phyloP scores from a whole-genome alignment of 495 filamentous ascomycete genomes.

The Trichoderma asperelloides region DNA sequence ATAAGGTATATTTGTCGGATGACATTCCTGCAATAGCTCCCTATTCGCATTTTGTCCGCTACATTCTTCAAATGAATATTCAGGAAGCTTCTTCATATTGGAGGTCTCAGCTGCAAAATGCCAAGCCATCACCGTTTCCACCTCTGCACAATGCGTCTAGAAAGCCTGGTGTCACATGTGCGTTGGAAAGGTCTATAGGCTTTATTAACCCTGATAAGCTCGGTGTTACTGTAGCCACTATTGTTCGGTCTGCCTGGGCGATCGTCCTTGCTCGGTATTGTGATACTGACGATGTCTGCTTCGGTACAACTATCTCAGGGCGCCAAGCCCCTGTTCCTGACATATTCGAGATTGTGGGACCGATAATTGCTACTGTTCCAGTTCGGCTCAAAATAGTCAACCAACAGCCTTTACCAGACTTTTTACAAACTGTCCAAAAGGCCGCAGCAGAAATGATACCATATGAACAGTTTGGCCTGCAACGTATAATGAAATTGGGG shows the following conservation, averaged over 20 bases:
- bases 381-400: slow-evolving; percentile 25
- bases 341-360: slow-evolving; percentile 38
- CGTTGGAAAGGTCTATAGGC: not conserved
- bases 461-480: slow-evolving; percentile 14
- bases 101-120: not conserved
- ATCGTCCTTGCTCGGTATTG: slow-evolving; percentile 23
- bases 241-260: slow-evolving; percentile 27
- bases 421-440: slow-evolving; percentile 23
- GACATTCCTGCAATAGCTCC: not conserved
- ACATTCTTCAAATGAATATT: not conserved
- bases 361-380: slow-evolving; percentile 52
- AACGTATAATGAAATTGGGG: not conserved
- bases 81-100: not conserved
- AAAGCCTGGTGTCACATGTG: not conserved
- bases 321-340: slow-evolving; percentile 22
- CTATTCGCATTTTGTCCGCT: not conserved
- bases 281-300: slow-evolving; percentile 34
- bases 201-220: not conserved
- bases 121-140: not conserved
- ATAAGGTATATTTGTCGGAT: not conserved
- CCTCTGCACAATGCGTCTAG: not conserved
- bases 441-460: slow-evolving; percentile 27
- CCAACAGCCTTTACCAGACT: slow-evolving; percentile 11
- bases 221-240: slow-evolving; percentile 24
- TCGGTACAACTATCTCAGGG: slow-evolving; percentile 34